Percentiles rank a stretch among this genome's conserved stretches.
These are phyloP conservation scores for Podospora fimiseda DNA, from an alignment of 495 filamentous ascomycete species.

Conservation along the genomic window DNA sequence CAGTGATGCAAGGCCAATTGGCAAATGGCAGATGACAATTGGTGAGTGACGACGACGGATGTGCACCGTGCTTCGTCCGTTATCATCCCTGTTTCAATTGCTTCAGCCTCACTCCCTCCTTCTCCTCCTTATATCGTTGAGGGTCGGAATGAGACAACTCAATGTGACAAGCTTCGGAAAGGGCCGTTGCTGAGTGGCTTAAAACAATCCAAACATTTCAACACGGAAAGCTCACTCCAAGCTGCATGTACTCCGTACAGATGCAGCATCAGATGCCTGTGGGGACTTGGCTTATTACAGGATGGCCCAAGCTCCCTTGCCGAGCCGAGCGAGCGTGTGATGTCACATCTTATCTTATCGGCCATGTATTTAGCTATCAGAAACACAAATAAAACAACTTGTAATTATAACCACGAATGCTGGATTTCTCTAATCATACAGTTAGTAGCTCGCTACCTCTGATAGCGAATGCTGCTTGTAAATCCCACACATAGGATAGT, in stretches of 20 bases:
- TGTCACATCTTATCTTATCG: background rate
- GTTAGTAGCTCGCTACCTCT: background rate
- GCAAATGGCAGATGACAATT: background rate
- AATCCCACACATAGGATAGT: background rate
- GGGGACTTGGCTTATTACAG: background rate
- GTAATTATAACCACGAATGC: no score
- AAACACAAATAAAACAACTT: no score
- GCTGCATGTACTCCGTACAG: no score
- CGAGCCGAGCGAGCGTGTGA: background rate
- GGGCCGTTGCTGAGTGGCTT: background rate
- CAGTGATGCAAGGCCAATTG: no score
- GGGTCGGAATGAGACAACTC: background rate
- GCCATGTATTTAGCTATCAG: no score
- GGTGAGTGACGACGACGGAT: background rate
- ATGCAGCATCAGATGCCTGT: no score
- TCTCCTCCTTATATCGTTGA: background rate
- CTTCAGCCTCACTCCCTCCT: background rate
- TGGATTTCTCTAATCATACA: background rate
- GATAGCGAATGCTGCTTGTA: no score
- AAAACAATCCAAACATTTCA: background rate
- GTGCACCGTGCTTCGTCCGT: no score
- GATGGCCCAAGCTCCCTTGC: constrained; percentile 5
- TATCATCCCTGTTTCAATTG: no score
- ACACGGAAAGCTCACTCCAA: no score
- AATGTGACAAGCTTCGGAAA: background rate